A percentile compares a stretch with the other conserved stretches of the same genome.
Evolutionary conservation across 2,329 filamentous ascomycete species (phyloP).

Genomic region (Aspergillus chevalieri): DNA sequence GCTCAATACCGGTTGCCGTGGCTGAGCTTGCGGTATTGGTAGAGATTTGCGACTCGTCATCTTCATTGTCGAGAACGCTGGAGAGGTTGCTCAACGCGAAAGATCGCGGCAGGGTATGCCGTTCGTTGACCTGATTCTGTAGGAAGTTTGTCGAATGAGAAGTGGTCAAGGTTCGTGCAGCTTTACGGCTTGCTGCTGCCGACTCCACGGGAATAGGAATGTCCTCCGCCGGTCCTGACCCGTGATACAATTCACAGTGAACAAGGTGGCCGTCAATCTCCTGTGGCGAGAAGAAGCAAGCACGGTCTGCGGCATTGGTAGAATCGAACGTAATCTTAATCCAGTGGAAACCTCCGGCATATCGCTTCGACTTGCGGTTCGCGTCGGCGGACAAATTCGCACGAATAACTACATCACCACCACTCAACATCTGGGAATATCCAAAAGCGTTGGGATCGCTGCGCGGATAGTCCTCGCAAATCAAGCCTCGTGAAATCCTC

Average conservation of each 20-base stretch:
- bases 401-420: slow-evolving; percentile 65
- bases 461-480: slow-evolving; percentile 90
- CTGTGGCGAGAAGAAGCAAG: slow-evolving; percentile 65
- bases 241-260: slow-evolving; percentile 64
- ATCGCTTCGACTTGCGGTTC: slow-evolving; percentile 70
- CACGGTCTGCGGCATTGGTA: slow-evolving; percentile 62
- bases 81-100: slow-evolving; percentile 35
- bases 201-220: slow-evolving; percentile 53
- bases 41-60: slow-evolving; percentile 28
- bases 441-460: slow-evolving; percentile 67
- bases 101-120: slow-evolving; percentile 33
- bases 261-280: slow-evolving; percentile 64
- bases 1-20: slow-evolving; percentile 28
- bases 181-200: slow-evolving; percentile 19
- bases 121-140: slow-evolving; percentile 26
- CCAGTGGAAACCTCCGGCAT: slow-evolving; percentile 83
- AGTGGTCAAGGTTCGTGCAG: slow-evolving; percentile 29
- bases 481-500: slow-evolving; percentile 67
- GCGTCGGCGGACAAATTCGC: slow-evolving; percentile 65
- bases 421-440: slow-evolving; percentile 66
- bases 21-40: slow-evolving; percentile 39
- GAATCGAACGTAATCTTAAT: slow-evolving; percentile 81
- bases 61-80: slow-evolving; percentile 23
- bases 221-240: slow-evolving; percentile 59
- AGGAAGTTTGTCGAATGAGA: slow-evolving; percentile 32